Evolutionary conservation across 257 asterid species (phyloP).

Genomic region (Oldenlandia corymbosa): DNA sequence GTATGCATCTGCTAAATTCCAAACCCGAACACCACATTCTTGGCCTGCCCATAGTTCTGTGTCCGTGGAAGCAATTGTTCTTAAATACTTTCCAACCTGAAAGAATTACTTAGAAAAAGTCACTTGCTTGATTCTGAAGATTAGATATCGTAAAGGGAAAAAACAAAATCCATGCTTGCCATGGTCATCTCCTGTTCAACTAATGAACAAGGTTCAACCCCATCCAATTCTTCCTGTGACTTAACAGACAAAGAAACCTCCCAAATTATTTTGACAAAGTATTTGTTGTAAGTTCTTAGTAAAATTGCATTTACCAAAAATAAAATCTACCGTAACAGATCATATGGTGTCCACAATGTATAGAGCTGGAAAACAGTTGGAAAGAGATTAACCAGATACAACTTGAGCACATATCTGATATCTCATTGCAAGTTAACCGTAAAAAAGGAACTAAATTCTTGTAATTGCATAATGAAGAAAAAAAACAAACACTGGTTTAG

Average conservation of each 20-base stretch:
- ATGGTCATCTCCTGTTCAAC: neutral
- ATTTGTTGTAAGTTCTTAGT: too few species aligned
- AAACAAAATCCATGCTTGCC: neutral
- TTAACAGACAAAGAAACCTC: neutral
- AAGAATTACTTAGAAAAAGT: slow-evolving; percentile 4
- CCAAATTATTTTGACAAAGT: too few species aligned
- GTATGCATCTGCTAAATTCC: slow-evolving; percentile 72
- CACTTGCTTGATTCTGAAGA: neutral
- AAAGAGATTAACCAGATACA: neutral
- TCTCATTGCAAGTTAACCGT: too few species aligned
- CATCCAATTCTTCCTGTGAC: too few species aligned
- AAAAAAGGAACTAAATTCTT: too few species aligned
- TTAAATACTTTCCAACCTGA: slow-evolving; percentile 72
- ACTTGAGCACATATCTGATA: neutral
- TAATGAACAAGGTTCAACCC: too few species aligned
- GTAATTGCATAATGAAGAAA: too few species aligned
- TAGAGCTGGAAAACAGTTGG: neutral
- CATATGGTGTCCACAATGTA: neutral
- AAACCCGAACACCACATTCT: slow-evolving; percentile 86
- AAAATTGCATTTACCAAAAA: neutral
- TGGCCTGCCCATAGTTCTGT: slow-evolving; percentile 91
- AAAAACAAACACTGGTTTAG: too few species aligned
- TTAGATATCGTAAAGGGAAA: neutral
- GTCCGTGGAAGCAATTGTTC: slow-evolving; percentile 75
- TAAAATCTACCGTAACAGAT: neutral